Base-by-base conservation (phyloP, 805 yeast genomes). In the Yamadazyma akitaensis region DNA sequence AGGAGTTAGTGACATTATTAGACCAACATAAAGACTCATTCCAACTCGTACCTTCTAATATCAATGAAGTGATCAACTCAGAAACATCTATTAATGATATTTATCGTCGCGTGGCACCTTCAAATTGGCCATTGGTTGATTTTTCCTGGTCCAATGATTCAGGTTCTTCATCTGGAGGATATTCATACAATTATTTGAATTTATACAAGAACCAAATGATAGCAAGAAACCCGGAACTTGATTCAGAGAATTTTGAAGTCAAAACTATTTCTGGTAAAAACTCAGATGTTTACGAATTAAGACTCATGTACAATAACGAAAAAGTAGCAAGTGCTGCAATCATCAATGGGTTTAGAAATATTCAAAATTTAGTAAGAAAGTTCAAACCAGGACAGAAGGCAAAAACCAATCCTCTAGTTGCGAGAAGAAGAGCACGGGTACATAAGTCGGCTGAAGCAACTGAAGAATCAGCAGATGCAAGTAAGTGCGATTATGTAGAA, bases 161-260 rank as follows among this genome's bases (percentile, higher is more conserved):
- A 12, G 98, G 97, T 1, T 82, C 94, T 2, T 73, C 85, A 4
- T 86, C 96, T 1, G 99, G 99, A 2, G 98, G 98, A 0, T 92
- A 85, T 63, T 87, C 95, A 13, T 75, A 74, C 53, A 82, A 84
- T 51, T 88, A 89, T 54, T 63, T 91, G 40, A 56, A 65, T 9
- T 63, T 73, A 18, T 58, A 67, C 55, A 73, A 61, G 48, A 49
- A 53, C 12, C 61, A 53, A 42, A 51, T 68, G 42, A 40, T 52
- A 32, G 46, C 53, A 40, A 53, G 44, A 44, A 52, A 50, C 30
- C 56, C 61, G 31, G 13, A 18, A 48, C 16, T 37, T 3, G 51
- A 47, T 44, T 47, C 10, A 46, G 61, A 13, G 48, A 61, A 46
- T 33, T 62, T 67, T 32, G 37, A 52, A 3, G 59, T 82, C 1